Conservation (phyloP, 1,139 yeast species). For the Arxiozyma slooffiae region DNA sequence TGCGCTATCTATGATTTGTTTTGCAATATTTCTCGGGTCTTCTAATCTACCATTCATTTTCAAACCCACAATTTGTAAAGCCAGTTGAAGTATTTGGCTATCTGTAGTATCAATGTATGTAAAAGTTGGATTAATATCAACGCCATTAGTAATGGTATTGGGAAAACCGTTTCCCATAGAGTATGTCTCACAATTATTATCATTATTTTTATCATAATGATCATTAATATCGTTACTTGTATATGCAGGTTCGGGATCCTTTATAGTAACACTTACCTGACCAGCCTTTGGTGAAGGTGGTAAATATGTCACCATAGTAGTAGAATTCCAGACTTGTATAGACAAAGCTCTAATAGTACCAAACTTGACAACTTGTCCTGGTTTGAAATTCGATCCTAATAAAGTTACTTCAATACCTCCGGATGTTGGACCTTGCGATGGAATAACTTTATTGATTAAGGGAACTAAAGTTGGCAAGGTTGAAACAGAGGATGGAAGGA, state of each 20-base stretch:
- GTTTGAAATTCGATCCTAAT: constrained; percentile 75
- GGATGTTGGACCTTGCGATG: constrained; percentile 90
- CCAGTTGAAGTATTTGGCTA: constrained; percentile 81
- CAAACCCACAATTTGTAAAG: constrained; percentile 86
- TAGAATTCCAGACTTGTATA: constrained; percentile 92
- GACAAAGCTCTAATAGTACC: constrained; percentile 78
- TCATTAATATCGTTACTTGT: neutral
- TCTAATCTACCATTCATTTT: constrained; percentile 91
- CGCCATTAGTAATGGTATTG: neutral
- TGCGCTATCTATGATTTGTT: constrained; percentile 62
- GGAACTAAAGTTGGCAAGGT: constrained; percentile 32
- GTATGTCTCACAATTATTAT: neutral
- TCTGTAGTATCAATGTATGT: constrained; percentile 91
- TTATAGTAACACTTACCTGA: constrained; percentile 79
- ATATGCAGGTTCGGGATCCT: constrained; percentile 31
- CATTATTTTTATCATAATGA: no score
- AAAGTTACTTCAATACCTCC: constrained; percentile 94
- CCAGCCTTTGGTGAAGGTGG: constrained; percentile 89
- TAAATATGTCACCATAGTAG: constrained; percentile 83
- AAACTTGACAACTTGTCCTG: constrained; percentile 73
- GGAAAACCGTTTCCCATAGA: neutral
- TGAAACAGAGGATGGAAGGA: neutral
- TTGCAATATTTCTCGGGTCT: constrained; percentile 85
- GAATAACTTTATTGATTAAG: constrained; percentile 72
- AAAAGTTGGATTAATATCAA: constrained; percentile 37